Evolutionary conservation across 129 eudicot genomes (phyloP).

Genomic region (Tagetes erecta): DNA sequence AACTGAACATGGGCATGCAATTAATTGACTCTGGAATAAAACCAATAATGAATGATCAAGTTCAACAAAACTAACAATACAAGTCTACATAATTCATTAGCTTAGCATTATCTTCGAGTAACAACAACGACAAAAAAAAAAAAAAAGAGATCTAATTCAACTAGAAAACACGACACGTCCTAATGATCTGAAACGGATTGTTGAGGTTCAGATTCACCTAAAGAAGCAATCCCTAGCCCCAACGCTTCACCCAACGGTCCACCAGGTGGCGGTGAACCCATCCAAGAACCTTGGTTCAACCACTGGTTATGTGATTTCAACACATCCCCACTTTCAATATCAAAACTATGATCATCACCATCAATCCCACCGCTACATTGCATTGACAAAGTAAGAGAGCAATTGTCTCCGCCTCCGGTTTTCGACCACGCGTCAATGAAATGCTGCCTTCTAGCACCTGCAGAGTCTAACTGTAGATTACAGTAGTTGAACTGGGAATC

Average conservation of each 20-base stretch:
- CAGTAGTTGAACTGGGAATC: slow-evolving; percentile 19
- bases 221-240: slow-evolving; percentile 60
- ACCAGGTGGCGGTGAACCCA: slow-evolving; percentile 56
- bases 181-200: slow-evolving; percentile 1
- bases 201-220: slow-evolving; percentile 29
- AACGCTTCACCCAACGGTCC: slow-evolving; percentile 85
- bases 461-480: slow-evolving; percentile 17
- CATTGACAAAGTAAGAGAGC: slow-evolving; percentile 58
- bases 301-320: slow-evolving; percentile 36
- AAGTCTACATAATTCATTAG: slow-evolving; percentile 28
- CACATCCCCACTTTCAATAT: slow-evolving; percentile 23
- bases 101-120: slow-evolving; percentile 21
- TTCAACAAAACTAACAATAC: background rate
- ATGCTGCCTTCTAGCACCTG: slow-evolving; percentile 45
- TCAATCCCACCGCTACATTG: slow-evolving; percentile 44
- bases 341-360: slow-evolving; percentile 15
- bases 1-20: too few species aligned
- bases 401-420: slow-evolving; percentile 41
- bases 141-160: slow-evolving; percentile 17
- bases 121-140: background rate
- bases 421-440: slow-evolving; percentile 69
- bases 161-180: slow-evolving; percentile 8
- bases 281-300: slow-evolving; percentile 53
- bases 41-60: background rate
- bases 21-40: background rate